Evolutionary conservation across 2,329 filamentous ascomycete species (phyloP).

Genomic region (Nemania sp.): DNA sequence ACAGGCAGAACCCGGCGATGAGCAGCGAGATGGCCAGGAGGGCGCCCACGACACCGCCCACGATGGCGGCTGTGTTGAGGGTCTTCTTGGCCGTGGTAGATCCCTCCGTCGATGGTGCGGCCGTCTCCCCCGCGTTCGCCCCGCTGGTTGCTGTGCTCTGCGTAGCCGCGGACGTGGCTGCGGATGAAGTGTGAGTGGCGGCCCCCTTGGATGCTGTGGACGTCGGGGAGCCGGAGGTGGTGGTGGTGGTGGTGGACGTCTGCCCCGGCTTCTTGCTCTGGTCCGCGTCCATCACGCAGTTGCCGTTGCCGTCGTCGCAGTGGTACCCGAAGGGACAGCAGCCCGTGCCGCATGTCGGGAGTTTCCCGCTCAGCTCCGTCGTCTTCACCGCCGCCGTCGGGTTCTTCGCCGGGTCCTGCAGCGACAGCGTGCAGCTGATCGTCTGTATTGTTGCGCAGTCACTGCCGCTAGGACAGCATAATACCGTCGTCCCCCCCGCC

Average conservation of each 20-base stretch:
- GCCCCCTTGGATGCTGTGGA: not conserved
- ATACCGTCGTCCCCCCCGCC: constrained; percentile 72
- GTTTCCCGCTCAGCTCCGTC: constrained; percentile 66
- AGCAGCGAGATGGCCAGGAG: constrained; percentile 41
- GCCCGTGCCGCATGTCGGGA: constrained; percentile 68
- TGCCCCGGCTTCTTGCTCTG: constrained; percentile 55
- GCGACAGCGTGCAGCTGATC: constrained; percentile 72
- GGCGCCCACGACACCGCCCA: constrained; percentile 48
- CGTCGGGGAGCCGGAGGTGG: constrained; percentile 21
- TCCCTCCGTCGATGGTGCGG: constrained; percentile 27
- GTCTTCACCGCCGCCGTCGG: constrained; percentile 75
- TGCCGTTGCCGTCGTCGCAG: constrained; percentile 60
- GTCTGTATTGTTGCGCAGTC: constrained; percentile 72
- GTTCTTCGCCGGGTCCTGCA: constrained; percentile 69
- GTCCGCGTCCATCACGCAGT: constrained; percentile 66
- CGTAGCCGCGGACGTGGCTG: not conserved
- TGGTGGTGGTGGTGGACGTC: constrained; percentile 26
- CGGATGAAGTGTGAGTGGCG: constrained; percentile 20
- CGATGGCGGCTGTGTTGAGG: constrained; percentile 49
- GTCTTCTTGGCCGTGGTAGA: constrained; percentile 34
- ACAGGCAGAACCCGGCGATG: constrained; percentile 34
- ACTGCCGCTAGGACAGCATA: constrained; percentile 74
- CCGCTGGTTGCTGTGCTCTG: not conserved
- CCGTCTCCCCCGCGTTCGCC: not conserved
- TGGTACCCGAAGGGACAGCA: constrained; percentile 82